Conservation (phyloP, 2,329 filamentous ascomycete genomes). For the Aspergillus texensis region DNA sequence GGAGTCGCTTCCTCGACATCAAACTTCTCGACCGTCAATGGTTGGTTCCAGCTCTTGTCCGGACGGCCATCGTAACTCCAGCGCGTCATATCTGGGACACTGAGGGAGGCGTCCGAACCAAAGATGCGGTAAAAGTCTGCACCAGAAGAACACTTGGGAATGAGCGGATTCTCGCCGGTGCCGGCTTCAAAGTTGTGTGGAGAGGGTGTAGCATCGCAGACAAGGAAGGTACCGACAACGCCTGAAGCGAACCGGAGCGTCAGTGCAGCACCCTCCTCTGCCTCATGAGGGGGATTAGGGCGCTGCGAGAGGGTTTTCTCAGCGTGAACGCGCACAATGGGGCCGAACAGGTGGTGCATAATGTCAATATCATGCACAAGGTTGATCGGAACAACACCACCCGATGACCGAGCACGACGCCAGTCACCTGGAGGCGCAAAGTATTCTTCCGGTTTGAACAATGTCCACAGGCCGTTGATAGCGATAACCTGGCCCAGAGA, state of each 20-base stretch:
- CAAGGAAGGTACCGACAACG: constrained; percentile 59
- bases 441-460: constrained; percentile 56
- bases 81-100: constrained; percentile 56
- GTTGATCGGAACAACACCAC: constrained; percentile 60
- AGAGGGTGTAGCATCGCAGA: constrained; percentile 56
- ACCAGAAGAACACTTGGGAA: constrained; percentile 44
- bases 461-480: constrained; percentile 58
- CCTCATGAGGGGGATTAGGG: constrained; percentile 41
- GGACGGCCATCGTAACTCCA: constrained; percentile 49
- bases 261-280: constrained; percentile 60
- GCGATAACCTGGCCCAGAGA: constrained; percentile 54
- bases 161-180: constrained; percentile 61
- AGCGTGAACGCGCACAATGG: constrained; percentile 55
- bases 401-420: constrained; percentile 49
- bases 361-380: constrained; percentile 64
- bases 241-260: constrained; percentile 57
- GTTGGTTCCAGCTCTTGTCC: constrained; percentile 48
- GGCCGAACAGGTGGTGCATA: constrained; percentile 59
- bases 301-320: constrained; percentile 52
- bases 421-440: constrained; percentile 54
- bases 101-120: constrained; percentile 54
- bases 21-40: constrained; percentile 38
- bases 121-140: constrained; percentile 58
- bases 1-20: constrained; percentile 39
- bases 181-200: constrained; percentile 60